These are phyloP conservation scores for Rhodomyrtus psidioides DNA, from an alignment of 441 rosid genomes.

Conservation along the genomic window DNA sequence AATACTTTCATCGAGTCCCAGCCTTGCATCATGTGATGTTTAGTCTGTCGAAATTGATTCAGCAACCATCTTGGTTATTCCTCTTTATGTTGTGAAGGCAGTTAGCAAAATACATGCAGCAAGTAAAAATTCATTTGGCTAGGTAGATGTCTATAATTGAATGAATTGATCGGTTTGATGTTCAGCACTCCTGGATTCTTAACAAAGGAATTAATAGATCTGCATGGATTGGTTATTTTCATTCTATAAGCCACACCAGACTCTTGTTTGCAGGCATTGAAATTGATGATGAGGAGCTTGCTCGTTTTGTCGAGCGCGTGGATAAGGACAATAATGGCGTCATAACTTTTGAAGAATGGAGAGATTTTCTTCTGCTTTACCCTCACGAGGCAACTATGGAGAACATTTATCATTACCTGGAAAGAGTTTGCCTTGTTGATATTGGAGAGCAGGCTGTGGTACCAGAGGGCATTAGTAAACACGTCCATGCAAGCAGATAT, in stretches of 20 bases:
- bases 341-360: conserved; percentile 96
- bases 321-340: conserved; percentile 94
- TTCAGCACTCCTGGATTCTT: neutral
- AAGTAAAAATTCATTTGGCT: neutral
- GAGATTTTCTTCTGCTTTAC: conserved; percentile 88
- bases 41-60: neutral
- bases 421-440: conserved; percentile 84
- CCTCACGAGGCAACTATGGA: conserved; percentile 92
- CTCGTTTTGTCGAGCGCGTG: conserved; percentile 92
- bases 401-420: conserved; percentile 88
- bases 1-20: neutral
- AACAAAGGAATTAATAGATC: neutral
- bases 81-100: neutral
- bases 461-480: conserved; percentile 90
- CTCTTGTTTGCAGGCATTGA: conserved; percentile 73
- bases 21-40: neutral
- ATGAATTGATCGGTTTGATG: neutral
- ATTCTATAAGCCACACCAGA: conserved; percentile 68
- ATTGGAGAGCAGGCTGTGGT: conserved; percentile 95
- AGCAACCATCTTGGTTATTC: neutral
- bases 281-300: conserved; percentile 86
- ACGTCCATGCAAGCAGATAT: conserved; percentile 60
- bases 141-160: neutral
- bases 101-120: neutral
- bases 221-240: conserved; percentile 18